Base-by-base conservation (phyloP, 1,139 yeast species). In the Spathaspora sp. region DNA sequence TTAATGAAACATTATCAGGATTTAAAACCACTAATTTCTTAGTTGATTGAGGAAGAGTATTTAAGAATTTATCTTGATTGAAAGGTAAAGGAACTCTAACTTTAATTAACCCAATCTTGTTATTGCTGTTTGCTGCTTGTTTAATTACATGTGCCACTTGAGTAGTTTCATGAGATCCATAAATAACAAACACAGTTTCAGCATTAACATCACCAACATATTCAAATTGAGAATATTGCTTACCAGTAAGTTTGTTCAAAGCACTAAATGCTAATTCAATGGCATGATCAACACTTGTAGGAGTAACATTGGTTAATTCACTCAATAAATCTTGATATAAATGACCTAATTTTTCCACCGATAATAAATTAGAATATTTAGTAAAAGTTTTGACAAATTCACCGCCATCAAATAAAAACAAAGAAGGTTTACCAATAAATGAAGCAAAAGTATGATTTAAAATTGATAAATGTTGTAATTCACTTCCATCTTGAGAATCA, bases 11-110 rank as follows among this genome's bases (percentile, higher is more conserved):
- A 42, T 67, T 62, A 25, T 58, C 61, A 36, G 68, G 67, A 46
- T 66, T 63, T 53, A 89, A 72, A 20, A 89, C 85, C 45, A 87
- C 82, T 47, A 90, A 70, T 51, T 78, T 77, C 55, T 76, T 76
- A 31, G 84, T 67, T 4, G 86, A 64, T 2, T 67, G 50, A 20
- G 97, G 95, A 44, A 91, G 68, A 16, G 76, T 59, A 8, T 72
- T 62, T 43, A 79, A 70, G 61, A 90, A 88, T 54, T 80, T 80
- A 38, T 72, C 73, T 39, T 79, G 74, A 55, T 82, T 82, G 63
- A 90, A 86, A 46, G 96, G 93, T 46, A 86, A 70, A 48, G 96
- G 95, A 44, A 89, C 80, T 64, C 97, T 81, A 45, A 86, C 81
- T 50, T 84, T 77, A 48, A 91, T 65, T 44, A 85, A 78, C 50